Conservation (phyloP, 495 filamentous ascomycete genomes). For the Aspergillus steynii region DNA sequence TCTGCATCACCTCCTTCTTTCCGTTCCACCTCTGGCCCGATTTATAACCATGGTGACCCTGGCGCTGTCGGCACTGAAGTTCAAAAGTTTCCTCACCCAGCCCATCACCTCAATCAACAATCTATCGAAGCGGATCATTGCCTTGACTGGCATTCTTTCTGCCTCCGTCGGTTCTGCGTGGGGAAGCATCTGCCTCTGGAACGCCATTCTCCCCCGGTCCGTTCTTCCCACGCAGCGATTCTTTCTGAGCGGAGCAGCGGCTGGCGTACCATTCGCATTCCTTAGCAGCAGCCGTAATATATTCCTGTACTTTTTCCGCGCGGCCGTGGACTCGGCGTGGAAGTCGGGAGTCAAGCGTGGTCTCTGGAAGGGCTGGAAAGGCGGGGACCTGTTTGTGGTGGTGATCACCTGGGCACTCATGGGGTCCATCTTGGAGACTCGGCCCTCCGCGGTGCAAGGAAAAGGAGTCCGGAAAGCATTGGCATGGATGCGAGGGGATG, state of each 20-base stretch:
- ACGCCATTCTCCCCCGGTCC: slow-evolving; percentile 69
- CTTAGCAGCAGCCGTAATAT: slow-evolving; percentile 62
- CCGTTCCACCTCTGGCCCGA: slow-evolving; percentile 75
- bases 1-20: slow-evolving; percentile 75
- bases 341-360: slow-evolving; percentile 86
- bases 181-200: slow-evolving; percentile 86
- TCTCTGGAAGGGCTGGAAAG: slow-evolving; percentile 76
- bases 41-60: slow-evolving; percentile 72
- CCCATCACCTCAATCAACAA: slow-evolving; percentile 65
- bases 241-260: slow-evolving; percentile 83
- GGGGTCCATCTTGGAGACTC: slow-evolving; percentile 73
- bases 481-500: slow-evolving; percentile 72
- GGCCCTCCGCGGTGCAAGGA: slow-evolving; percentile 67
- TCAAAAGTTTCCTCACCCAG: slow-evolving; percentile 61
- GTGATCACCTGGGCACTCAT: slow-evolving; percentile 73
- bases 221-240: slow-evolving; percentile 80
- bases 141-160: slow-evolving; percentile 71
- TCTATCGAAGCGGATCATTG: slow-evolving; percentile 62
- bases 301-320: slow-evolving; percentile 69
- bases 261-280: slow-evolving; percentile 75
- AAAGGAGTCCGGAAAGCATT: slow-evolving; percentile 69
- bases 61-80: slow-evolving; percentile 65
- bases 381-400: slow-evolving; percentile 83
- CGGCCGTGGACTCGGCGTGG: slow-evolving; percentile 79
- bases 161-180: slow-evolving; percentile 77